A percentile compares a stretch with the other conserved stretches of the same genome.
Evolutionary conservation across 306 rosid genomes (phyloP).

Genomic region (Lathyrus tuberosus): DNA sequence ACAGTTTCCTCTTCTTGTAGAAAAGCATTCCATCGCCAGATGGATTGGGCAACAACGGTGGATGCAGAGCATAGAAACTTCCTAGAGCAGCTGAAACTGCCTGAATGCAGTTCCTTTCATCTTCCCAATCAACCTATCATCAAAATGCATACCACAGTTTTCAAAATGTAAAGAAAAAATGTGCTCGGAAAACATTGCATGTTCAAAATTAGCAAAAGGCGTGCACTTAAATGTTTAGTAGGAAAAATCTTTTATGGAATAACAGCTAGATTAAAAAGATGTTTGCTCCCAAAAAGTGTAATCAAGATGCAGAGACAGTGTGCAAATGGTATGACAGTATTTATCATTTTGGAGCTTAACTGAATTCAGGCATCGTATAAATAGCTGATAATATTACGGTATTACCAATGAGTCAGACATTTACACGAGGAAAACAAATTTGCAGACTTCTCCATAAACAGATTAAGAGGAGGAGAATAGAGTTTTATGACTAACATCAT

Average conservation of each 20-base stretch:
- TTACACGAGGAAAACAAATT: neutral
- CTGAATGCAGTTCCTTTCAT: conserved; percentile 76
- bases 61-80: conserved; percentile 90
- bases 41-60: conserved; percentile 90
- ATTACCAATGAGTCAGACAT: conserved; percentile 19
- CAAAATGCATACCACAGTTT: conserved; percentile 31
- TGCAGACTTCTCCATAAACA: conserved; percentile 15
- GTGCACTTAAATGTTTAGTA: conserved; percentile 2
- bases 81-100: conserved; percentile 83
- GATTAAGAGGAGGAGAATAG: conserved; percentile 23
- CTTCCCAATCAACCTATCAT: conserved; percentile 84
- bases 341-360: conserved; percentile 7
- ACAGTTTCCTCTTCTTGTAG: conserved; percentile 61
- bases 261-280: conserved; percentile 13
- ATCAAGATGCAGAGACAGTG: conserved; percentile 21
- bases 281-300: conserved; percentile 24
- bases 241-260: conserved; percentile 28
- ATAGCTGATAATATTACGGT: conserved; percentile 26
- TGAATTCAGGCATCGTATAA: conserved; percentile 23
- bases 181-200: conserved; percentile 25
- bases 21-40: conserved; percentile 69
- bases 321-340: conserved; percentile 11
- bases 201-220: conserved; percentile 24
- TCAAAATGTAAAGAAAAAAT: conserved; percentile 3
- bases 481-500: conserved; percentile 70